phyloP scores from a whole-genome alignment of 1,139 yeast genomes.

The Candida gigantensis region DNA sequence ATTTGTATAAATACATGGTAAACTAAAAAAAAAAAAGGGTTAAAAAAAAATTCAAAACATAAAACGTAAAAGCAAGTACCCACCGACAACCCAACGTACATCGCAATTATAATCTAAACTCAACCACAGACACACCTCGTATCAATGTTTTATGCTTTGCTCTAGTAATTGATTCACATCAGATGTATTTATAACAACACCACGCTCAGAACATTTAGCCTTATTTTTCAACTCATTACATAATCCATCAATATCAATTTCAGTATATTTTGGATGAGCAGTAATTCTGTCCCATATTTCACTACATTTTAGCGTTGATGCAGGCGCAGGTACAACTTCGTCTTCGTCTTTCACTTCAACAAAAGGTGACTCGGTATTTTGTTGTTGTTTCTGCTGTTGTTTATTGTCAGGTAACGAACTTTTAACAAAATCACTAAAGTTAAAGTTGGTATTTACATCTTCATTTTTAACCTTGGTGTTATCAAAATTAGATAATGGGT shows the following conservation, averaged over 20 bases:
- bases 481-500: conserved; percentile 42
- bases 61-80: too few relatives aligned
- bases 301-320: conserved; percentile 58
- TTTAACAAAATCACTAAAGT: conserved; percentile 41
- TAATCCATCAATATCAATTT: conserved; percentile 89
- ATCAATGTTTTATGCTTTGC: conserved; percentile 26
- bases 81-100: too few relatives aligned
- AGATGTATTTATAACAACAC: conserved; percentile 78
- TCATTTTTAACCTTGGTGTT: conserved; percentile 1
- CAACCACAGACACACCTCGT: too few relatives aligned
- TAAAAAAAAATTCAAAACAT: too few relatives aligned
- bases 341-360: conserved; percentile 25
- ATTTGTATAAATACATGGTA: too few relatives aligned
- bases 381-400: conserved; percentile 17
- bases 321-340: conserved; percentile 38
- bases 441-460: conserved; percentile 28
- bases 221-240: conserved; percentile 84
- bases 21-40: background rate
- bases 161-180: conserved; percentile 73
- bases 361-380: too few relatives aligned
- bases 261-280: conserved; percentile 89
- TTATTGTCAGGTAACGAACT: conserved; percentile 17
- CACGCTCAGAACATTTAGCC: conserved; percentile 94
- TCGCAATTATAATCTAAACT: too few relatives aligned
- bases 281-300: conserved; percentile 97